A percentile compares a stretch with the other conserved stretches of the same genome.
Evolutionary conservation across 208 protist genomes (phyloP).

Genomic region (Trypanosoma platydactyli): DNA sequence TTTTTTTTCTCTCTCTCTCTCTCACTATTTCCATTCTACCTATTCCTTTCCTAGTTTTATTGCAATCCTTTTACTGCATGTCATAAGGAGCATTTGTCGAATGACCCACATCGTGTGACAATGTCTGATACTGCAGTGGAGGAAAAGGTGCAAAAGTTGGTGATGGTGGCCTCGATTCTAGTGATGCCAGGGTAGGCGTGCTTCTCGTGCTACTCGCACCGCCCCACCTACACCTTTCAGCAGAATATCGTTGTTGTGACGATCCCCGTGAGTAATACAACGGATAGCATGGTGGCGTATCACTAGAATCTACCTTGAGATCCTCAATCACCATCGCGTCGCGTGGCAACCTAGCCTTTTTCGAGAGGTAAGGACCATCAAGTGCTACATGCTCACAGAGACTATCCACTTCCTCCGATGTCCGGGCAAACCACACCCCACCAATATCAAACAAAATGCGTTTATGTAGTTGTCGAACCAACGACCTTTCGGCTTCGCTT

Average conservation of each 20-base stretch:
- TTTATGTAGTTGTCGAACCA: slow-evolving; percentile 78
- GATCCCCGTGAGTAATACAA: neutral
- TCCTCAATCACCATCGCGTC: slow-evolving; percentile 88
- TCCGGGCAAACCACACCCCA: slow-evolving; percentile 78
- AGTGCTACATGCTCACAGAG: slow-evolving; percentile 83
- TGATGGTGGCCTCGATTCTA: slow-evolving; percentile 6
- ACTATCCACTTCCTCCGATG: slow-evolving; percentile 63
- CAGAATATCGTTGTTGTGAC: neutral
- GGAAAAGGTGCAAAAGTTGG: slow-evolving; percentile 9
- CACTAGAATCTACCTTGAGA: slow-evolving; percentile 44
- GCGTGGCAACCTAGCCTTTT: slow-evolving; percentile 62
- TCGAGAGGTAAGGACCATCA: slow-evolving; percentile 52
- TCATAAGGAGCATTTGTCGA: no score
- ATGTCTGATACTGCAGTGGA: neutral
- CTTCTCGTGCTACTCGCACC: slow-evolving; percentile 9
- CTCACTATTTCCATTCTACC: slow-evolving; percentile 3
- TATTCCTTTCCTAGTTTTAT: neutral
- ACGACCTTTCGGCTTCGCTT: slow-evolving; percentile 52
- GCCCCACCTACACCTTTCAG: slow-evolving; percentile 14
- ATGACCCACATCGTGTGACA: neutral
- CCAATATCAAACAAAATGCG: slow-evolving; percentile 81
- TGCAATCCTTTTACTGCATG: no score
- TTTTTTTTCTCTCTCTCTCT: neutral
- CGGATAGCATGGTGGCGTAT: slow-evolving; percentile 5
- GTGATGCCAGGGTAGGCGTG: neutral